Evolutionary conservation across 73 alveolate species (phyloP).

Genomic region (Paramecium octaurelia): DNA sequence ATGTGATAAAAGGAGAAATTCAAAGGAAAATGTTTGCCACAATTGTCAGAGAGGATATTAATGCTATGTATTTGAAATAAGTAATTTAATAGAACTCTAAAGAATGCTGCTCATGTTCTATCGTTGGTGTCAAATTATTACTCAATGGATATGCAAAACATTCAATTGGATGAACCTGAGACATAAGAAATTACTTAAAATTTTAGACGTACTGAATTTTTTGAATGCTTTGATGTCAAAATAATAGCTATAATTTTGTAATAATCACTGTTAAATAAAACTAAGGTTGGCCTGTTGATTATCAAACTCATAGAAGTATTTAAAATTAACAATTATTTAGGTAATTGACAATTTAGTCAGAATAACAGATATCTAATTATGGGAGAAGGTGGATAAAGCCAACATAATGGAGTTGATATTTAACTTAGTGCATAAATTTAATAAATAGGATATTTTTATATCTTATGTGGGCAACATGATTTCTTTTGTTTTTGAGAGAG

Average conservation of each 20-base stretch:
- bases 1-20: neutral
- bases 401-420: neutral
- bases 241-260: neutral
- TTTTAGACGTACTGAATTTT: neutral
- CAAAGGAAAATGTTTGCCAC: neutral
- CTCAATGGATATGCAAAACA: slow-evolving; percentile 14
- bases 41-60: neutral
- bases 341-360: slow-evolving; percentile 26
- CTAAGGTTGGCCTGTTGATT: neutral
- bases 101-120: slow-evolving; percentile 32
- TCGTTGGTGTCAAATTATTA: slow-evolving; percentile 28
- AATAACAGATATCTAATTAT: slow-evolving; percentile 4
- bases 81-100: neutral
- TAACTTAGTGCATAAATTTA: neutral
- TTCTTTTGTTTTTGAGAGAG: neutral
- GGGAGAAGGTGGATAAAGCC: neutral
- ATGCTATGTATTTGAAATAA: neutral
- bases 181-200: neutral
- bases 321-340: neutral
- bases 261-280: neutral
- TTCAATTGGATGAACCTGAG: slow-evolving; percentile 1
- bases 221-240: neutral
- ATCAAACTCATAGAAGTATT: neutral
- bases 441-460: neutral
- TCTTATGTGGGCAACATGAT: neutral